Evolutionary conservation across 2,329 filamentous ascomycete species (phyloP), one percentile per base, ranked within the genome.

Genomic region (Colletotrichum aenigma): DNA sequence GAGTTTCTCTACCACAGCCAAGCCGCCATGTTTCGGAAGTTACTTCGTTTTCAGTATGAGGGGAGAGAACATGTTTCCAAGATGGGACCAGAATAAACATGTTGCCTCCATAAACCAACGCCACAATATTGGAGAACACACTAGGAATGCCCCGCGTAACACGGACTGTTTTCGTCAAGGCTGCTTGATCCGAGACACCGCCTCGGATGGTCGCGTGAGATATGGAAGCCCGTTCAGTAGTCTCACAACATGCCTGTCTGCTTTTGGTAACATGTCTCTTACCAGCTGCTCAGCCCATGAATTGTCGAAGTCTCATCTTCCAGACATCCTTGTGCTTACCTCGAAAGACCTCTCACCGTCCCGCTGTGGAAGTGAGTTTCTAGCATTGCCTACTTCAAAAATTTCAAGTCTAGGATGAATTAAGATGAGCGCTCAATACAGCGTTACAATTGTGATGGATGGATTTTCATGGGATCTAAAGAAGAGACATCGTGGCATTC

Each of bases 341-440:
- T 21, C 43, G 43, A 38, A 38, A 9, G 15, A 38, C 16, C 34
- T 3, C 34, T 36, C 6, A 7, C 34, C 34, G 34, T 4, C 13
- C 34, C 34, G 15, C 36, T 7, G 18, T 38, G 16, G 16, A 38
- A 38, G 15, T 38, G 36, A 38, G 36, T 38, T 38, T 1, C 4
- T 38, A 1, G 36, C 15, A 7, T 38, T 38, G 36, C 36, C 36
- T 18, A 8, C 15, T 18, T 5, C 15, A 38, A 38, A 1, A 38
- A 38, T 38, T 48, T 21, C 18, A 12, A n/a, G 38, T 48, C 9
- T 48, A 6, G 9, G 12, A 4, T 1, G 18, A 12, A n/a, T 48
- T 48, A 12, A 0, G 12, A 4, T 6, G 4, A 48, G 18, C 5
- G 18, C 3, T 5, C 9, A 12, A n/a, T n/a, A 48, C 5, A n/a